Conservation (phyloP, 768 basidiomycete species). For the Rhodotorula toruloides region DNA sequence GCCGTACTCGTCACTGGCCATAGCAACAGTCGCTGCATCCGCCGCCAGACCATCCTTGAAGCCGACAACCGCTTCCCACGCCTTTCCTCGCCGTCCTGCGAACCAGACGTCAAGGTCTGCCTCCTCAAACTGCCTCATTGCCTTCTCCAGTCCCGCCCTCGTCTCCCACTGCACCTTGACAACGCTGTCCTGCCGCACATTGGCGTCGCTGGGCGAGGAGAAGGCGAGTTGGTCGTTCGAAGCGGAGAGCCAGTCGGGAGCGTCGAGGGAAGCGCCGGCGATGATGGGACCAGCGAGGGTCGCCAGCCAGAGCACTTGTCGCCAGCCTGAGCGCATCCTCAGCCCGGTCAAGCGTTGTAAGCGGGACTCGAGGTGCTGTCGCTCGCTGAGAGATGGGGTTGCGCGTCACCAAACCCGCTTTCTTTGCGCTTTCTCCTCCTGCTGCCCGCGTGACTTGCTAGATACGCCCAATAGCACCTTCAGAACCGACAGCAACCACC, state of each 20-base stretch:
- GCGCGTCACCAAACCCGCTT: too few relatives aligned
- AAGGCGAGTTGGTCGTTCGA: constrained; percentile 1
- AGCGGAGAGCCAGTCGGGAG: background rate
- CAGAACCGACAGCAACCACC: too few relatives aligned
- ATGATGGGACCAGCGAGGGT: background rate
- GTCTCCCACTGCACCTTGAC: background rate
- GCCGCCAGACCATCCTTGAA: background rate
- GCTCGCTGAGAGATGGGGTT: too few relatives aligned
- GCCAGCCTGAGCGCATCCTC: too few relatives aligned
- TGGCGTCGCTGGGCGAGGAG: background rate
- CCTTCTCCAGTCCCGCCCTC: background rate
- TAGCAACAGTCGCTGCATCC: too few relatives aligned
- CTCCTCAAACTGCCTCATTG: background rate
- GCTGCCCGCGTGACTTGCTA: too few relatives aligned
- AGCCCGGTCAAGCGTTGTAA: too few relatives aligned
- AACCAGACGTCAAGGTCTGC: background rate
- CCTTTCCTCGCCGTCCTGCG: background rate
- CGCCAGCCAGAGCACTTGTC: too few relatives aligned
- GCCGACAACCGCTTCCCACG: constrained; percentile 1
- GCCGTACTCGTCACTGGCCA: background rate
- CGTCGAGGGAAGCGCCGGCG: background rate
- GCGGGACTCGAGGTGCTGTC: too few relatives aligned
- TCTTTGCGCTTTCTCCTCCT: too few relatives aligned
- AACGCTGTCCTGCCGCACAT: background rate
- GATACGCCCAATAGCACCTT: too few relatives aligned